A percentile compares a stretch with the other conserved stretches of the same genome.
phyloP scores from a whole-genome alignment of 2,329 filamentous ascomycete species.

The Epichloe amarillans region DNA sequence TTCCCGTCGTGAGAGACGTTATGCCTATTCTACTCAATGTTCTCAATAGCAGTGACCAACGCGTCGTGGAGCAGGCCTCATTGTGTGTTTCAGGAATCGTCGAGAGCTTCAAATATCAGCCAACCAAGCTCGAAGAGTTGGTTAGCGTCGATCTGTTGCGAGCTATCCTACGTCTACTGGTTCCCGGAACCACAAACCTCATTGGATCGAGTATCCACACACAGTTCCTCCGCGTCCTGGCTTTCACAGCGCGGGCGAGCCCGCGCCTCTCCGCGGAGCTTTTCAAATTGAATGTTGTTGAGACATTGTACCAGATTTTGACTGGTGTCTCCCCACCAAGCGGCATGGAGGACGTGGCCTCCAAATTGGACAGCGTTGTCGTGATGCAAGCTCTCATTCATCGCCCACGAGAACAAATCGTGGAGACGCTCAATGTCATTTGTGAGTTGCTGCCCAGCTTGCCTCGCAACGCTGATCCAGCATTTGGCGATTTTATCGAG shows the following conservation, averaged over 20 bases:
- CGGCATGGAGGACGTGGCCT: conserved; percentile 62
- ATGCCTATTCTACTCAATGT: conserved; percentile 94
- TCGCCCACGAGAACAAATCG: conserved; percentile 86
- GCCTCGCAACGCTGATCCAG: conserved; percentile 38
- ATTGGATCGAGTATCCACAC: conserved; percentile 93
- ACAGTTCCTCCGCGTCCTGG: conserved; percentile 82
- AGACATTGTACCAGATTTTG: conserved; percentile 92
- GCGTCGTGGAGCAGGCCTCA: conserved; percentile 92
- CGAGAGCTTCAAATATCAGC: conserved; percentile 87
- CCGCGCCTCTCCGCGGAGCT: conserved; percentile 77
- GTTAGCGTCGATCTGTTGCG: conserved; percentile 78
- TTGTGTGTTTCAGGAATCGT: conserved; percentile 92
- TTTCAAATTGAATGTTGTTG: conserved; percentile 92
- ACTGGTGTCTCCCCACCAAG: conserved; percentile 87
- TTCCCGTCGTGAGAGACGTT: conserved; percentile 79
- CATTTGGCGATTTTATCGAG: conserved; percentile 31
- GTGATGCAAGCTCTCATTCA: conserved; percentile 99
- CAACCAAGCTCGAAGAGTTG: conserved; percentile 80
- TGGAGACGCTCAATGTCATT: conserved; percentile 93
- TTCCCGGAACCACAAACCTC: conserved; percentile 89
- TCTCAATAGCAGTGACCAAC: conserved; percentile 81
- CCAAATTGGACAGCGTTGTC: conserved; percentile 87
- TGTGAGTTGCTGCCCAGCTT: conserved; percentile 81
- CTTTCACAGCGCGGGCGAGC: conserved; percentile 81
- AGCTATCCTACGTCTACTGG: conserved; percentile 71